Conservation (phyloP, 345 rosid genomes). For the Salix suchowensis region DNA sequence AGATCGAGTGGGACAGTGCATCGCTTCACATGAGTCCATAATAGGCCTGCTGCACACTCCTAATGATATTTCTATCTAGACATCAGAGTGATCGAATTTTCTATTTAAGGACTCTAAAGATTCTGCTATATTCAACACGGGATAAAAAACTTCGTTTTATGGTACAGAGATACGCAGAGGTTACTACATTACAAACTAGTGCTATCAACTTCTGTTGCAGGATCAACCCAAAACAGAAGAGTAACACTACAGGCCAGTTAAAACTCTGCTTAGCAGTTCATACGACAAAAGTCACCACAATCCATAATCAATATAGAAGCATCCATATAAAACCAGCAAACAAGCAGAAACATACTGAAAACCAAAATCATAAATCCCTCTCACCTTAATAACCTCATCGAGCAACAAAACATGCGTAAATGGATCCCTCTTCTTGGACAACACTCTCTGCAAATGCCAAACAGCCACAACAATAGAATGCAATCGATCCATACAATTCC, state of each 20-base stretch:
- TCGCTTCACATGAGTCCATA: not conserved
- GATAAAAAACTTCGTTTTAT: not conserved
- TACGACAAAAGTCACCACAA: not conserved
- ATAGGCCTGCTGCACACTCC: not conserved
- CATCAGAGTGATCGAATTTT: not conserved
- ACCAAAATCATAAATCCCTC: not conserved
- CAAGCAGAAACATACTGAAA: not conserved
- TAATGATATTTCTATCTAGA: not conserved
- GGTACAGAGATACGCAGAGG: not conserved
- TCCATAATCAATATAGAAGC: not conserved
- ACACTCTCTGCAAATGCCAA: slow-evolving; percentile 97
- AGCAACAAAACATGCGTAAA: slow-evolving; percentile 88
- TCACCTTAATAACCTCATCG: slow-evolving; percentile 89
- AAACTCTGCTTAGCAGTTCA: not conserved
- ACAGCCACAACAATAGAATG: slow-evolving; percentile 72
- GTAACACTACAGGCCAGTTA: not conserved
- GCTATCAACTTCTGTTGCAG: not conserved
- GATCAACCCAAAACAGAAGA: not conserved
- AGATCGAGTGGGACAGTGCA: not conserved
- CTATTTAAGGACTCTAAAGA: not conserved
- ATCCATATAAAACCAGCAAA: not conserved
- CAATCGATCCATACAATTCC: slow-evolving; percentile 79
- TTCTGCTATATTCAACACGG: not conserved
- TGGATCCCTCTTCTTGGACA: slow-evolving; percentile 96
- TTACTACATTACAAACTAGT: not conserved